These are phyloP conservation scores for Exophiala phaeomuriformis DNA, from an alignment of 2,329 filamentous ascomycete species.

Conservation along the genomic window DNA sequence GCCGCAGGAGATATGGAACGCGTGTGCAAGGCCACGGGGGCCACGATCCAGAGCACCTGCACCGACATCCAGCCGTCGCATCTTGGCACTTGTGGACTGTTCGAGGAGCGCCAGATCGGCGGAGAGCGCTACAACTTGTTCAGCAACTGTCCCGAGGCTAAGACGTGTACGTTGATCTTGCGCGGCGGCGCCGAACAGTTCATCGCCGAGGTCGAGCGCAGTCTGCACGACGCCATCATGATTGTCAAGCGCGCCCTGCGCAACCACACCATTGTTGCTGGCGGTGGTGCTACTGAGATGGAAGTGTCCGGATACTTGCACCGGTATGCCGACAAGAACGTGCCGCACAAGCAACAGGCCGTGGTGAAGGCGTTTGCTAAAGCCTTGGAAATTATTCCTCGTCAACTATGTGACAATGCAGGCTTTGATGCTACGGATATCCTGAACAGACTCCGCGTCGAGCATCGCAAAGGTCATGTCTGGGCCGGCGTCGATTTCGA, in stretches of 20 bases:
- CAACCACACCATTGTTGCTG: constrained; percentile 89
- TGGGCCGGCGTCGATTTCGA: constrained; percentile 97
- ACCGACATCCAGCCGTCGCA: constrained; percentile 86
- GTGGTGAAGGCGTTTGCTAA: constrained; percentile 98
- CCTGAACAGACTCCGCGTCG: constrained; percentile 88
- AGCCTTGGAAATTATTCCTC: constrained; percentile 90
- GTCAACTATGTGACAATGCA: constrained; percentile 96
- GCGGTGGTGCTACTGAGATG: constrained; percentile 93
- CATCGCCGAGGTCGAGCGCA: constrained; percentile 96
- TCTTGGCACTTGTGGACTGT: constrained; percentile 79
- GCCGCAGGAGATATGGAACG: constrained; percentile 88
- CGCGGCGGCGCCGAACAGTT: constrained; percentile 97
- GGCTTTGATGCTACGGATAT: constrained; percentile 98
- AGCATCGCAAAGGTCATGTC: constrained; percentile 84
- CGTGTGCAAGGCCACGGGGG: constrained; percentile 88
- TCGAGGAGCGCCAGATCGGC: constrained; percentile 95
- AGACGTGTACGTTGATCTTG: constrained; percentile 92
- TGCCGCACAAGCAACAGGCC: constrained; percentile 89
- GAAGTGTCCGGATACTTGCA: constrained; percentile 91
- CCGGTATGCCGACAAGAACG: constrained; percentile 83
- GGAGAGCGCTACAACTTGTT: constrained; percentile 98
- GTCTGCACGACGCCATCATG: constrained; percentile 98
- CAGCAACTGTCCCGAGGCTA: constrained; percentile 86
- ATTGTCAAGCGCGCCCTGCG: constrained; percentile 97
- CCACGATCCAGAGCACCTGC: constrained; percentile 88